Evolutionary conservation across 2,329 filamentous ascomycete genomes (phyloP), one percentile per base, ranked within the genome.

Genomic region (Trichoderma sp.): DNA sequence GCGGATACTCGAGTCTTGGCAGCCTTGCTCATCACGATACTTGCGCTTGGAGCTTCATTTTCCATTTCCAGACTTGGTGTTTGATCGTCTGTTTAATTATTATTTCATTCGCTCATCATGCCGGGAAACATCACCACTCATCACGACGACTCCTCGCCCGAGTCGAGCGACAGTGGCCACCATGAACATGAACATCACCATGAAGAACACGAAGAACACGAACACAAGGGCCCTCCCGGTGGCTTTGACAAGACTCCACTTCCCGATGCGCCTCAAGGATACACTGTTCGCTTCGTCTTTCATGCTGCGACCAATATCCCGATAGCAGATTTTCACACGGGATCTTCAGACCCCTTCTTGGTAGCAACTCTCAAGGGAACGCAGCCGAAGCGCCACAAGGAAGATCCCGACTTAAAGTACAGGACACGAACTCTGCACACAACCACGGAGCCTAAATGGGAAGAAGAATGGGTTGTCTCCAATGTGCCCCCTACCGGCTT

Each of bases 401-500:
- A 97, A 78, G 94, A 98, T 78, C 92, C 94, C 0, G 86, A 89
- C 26, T 83, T 97, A 36, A 85, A 85, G 26, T 88, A 93, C 79
- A 90, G 95, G 60, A 97, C 94, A 0, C 89, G 87, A 1, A 98
- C 95, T 0, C 82, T 95, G 39, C 89, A 92, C 71, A 88, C 87
- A 75, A 91, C 87, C 53, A 91, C 89, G 1, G 88, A 95, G 76
- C 95, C 95, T 0, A 85, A 84, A 62, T 98, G 95, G 95, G 87
- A 97, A 62, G 89, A 91, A 47, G 88, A 93, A 73, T 98, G 95
- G 95, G 86, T 94, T 26, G 91, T 98, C 28, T 93, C 93, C 73
- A 97, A 97, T 76, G 87, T 98, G 2, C 95, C 95, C 0, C 84
- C 90, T 0, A 89, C 88, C 0, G 95, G 95, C 4, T 97, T 97